Evolutionary conservation across 2,329 filamentous ascomycete genomes (phyloP).

Genomic region (Ascochyta viciae-villosae): DNA sequence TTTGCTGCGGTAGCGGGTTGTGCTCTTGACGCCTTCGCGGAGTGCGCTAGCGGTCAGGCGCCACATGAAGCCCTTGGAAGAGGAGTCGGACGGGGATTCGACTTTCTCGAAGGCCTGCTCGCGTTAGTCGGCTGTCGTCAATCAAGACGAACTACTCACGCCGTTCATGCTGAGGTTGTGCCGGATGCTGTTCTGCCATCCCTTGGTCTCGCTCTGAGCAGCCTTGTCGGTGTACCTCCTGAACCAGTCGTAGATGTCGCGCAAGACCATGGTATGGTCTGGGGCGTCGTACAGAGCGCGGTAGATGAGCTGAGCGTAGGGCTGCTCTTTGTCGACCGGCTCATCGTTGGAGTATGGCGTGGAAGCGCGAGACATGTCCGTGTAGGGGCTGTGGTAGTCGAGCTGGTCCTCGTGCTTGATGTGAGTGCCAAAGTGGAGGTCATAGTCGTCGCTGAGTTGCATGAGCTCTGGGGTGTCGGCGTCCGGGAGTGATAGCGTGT

Average conservation of each 20-base stretch:
- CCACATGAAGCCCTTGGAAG: slow-evolving; percentile 78
- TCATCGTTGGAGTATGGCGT: slow-evolving; percentile 33
- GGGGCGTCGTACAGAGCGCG: slow-evolving; percentile 73
- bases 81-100: slow-evolving; percentile 56
- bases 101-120: slow-evolving; percentile 64
- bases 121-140: slow-evolving; percentile 16
- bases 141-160: slow-evolving; percentile 60
- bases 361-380: slow-evolving; percentile 29
- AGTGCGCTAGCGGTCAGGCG: slow-evolving; percentile 74
- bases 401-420: slow-evolving; percentile 27
- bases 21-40: slow-evolving; percentile 78
- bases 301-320: slow-evolving; percentile 85
- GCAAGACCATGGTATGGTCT: slow-evolving; percentile 74
- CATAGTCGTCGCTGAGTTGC: slow-evolving; percentile 36
- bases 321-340: slow-evolving; percentile 58
- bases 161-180: slow-evolving; percentile 97
- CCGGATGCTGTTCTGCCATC: slow-evolving; percentile 95
- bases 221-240: slow-evolving; percentile 79
- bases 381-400: slow-evolving; percentile 32
- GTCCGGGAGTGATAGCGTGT: slow-evolving; percentile 30
- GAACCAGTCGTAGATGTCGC: slow-evolving; percentile 93
- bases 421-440: slow-evolving; percentile 23
- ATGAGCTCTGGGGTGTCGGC: slow-evolving; percentile 28
- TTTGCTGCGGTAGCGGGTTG: slow-evolving; percentile 66
- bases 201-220: slow-evolving; percentile 61